phyloP scores from a whole-genome alignment of 352 stramenopile species.

The Globisporangium cylindrosporum region DNA sequence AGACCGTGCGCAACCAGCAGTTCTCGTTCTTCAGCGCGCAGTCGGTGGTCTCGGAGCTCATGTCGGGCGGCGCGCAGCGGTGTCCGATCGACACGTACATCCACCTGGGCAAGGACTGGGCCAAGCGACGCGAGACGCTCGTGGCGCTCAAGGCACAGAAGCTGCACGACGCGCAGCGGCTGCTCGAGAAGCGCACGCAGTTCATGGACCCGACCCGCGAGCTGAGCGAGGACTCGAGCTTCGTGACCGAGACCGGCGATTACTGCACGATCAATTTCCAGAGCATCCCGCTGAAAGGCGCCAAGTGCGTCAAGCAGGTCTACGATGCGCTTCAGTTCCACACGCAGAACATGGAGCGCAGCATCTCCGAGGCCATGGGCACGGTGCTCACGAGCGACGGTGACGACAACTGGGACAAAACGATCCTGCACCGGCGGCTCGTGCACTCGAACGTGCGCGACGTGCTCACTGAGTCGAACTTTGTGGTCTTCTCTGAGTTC shows the following conservation, averaged over 20 bases:
- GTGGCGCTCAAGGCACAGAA: conserved; percentile 45
- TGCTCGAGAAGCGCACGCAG: conserved; percentile 45
- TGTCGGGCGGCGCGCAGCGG: conserved; percentile 21
- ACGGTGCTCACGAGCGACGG: conserved; percentile 18
- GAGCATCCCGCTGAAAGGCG: conserved; percentile 5
- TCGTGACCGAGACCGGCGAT: conserved; percentile 14
- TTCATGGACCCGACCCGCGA: conserved; percentile 31
- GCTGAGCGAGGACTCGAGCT: conserved; percentile 8
- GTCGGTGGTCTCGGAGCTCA: conserved; percentile 43
- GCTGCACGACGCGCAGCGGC: conserved; percentile 38
- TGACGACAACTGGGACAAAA: conserved; percentile 23
- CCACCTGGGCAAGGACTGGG: conserved; percentile 34
- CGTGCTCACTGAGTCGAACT: conserved; percentile 21
- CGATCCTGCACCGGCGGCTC: conserved; percentile 20
- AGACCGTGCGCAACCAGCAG: conserved; percentile 46
- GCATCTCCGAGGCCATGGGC: conserved; percentile 14
- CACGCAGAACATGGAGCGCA: conserved; percentile 19
- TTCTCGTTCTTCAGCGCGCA: conserved; percentile 40
- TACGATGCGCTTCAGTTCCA: conserved; percentile 18
- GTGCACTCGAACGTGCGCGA: conserved; percentile 18
- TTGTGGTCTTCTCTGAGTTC: conserved; percentile 22
- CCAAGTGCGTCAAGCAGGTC: conserved; percentile 14
- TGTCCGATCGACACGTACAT: conserved; percentile 47
- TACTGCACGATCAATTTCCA: conserved; percentile 17
- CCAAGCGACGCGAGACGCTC: conserved; percentile 31